Evolutionary conservation across 371 early-diverging fungal genomes (phyloP), one percentile per base, ranked within the genome.

Genomic region (Mortierella sp.): DNA sequence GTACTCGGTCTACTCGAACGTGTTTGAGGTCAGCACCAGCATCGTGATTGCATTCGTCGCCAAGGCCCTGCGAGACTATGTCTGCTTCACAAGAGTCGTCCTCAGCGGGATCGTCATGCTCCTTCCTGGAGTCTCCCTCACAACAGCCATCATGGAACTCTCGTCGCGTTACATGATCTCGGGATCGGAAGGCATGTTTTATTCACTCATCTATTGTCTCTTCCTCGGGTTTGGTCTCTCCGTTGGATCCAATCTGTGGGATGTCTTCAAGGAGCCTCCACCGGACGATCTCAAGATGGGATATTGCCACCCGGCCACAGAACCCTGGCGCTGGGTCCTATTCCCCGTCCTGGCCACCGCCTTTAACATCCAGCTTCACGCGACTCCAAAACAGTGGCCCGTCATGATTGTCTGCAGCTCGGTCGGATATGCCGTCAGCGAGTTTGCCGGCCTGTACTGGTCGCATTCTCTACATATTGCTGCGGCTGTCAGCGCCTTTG

Each of bases 151-250:
- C 75, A 93, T 94, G 76, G 95, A 95, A 77, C 89, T 95, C 11
- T 89, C 93, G 2, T 92, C 95, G 19, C 90, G 94, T 16, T 93
- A 93, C 82, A 89, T 95, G 88, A 90, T 94, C 26, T 93, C 94
- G 0, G 96, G 96, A 3, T 92, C 94, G 1, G 92, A 94, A 5
- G 89, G 94, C 9, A 85, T 93, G 72, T 93, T 93, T 71, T 91
- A 92, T 78, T 91, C 95, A 3, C 79, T 96, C 13, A 88, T 95
- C 21, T 89, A 91, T 5, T 92, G 94, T 14, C 90, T 95, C 74
- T 84, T 93, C 53, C 88, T 93, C 5, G 91, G 93, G 8, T 94
- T 92, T 67, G 95, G 94, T 1, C 81, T 95, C 71, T 88, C 91
- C 8, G 87, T 94, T n/a, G 94, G 94, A 1, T 87, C 88, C 8